Base-by-base conservation (phyloP, 768 basidiomycete genomes). In the Auricularia auricula-judae region DNA sequence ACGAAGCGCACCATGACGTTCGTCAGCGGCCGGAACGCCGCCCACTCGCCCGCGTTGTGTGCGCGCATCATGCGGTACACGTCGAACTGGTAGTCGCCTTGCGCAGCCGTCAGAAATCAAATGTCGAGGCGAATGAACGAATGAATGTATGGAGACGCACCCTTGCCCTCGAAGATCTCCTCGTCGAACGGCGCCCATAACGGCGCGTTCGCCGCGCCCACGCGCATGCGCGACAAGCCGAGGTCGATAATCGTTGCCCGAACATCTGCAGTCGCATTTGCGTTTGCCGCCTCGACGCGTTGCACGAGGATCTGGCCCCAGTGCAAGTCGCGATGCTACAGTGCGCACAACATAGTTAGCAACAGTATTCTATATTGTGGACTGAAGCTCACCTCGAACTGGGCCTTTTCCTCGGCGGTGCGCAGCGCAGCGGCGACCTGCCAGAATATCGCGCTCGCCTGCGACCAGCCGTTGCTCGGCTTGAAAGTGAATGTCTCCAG, bases 321-420 rank as follows among this genome's bases (percentile, higher is more conserved):
- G 70, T 99, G 97, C n/a, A 99, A 84, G 74, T 99, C 97, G 36
- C 97, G 93, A 75, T 99, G 97, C 96, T 99, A 70, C 61, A 63
- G 61, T 62, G 53, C 44, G 35, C 60, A 62, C 66, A 36, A 3
- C 1, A 16, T 5, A 3, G 29, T 29, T 2, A 29, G 29, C 29
- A 0, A 29, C 2, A 29, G 29, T 29, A 2, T 29, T 29, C 29
- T 29, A 3, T 2, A 29, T 29, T 29, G 29, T 29, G 29, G 47
- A 21, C 14, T 7, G 5, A 21, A 21, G 21, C 83, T 64, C 67
- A 97, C 96, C 84, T 99, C 97, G 65, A 99, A 98, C 12, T 83
- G 80, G 14, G 88, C 85, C 61, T 87, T 76, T 42, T 83, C 80
- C 72, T 99, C 97, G 1, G 93, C 97, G 54, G 83, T 80, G 0